Evolutionary conservation across 805 yeast genomes (phyloP).

Genomic region (Scheffersomyces coipomensis): DNA sequence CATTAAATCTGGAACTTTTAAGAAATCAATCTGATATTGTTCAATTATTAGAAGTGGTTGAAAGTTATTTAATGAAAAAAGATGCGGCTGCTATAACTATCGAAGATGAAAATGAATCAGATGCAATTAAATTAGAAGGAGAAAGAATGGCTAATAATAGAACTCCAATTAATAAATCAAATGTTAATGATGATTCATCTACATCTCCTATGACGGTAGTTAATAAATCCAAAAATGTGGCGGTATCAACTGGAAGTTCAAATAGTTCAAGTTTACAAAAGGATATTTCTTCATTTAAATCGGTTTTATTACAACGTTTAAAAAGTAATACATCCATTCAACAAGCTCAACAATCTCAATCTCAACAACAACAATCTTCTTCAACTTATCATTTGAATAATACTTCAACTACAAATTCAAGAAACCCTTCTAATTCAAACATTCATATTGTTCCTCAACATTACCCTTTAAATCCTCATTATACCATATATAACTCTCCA

Average conservation of each 20-base stretch:
- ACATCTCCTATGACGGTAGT: not conserved
- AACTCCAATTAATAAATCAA: not conserved
- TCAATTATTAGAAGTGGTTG: slow-evolving; percentile 47
- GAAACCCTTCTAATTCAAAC: slow-evolving; percentile 12
- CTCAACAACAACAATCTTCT: not conserved
- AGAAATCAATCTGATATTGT: slow-evolving; percentile 54
- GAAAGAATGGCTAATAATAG: not conserved
- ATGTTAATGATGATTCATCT: not conserved
- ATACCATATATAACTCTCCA: slow-evolving; percentile 21
- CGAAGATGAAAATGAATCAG: slow-evolving; percentile 4
- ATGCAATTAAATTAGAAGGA: not conserved
- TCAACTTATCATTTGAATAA: slow-evolving; percentile 11
- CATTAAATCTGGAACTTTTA: slow-evolving; percentile 46
- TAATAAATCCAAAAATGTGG: no score
- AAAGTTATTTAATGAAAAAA: slow-evolving; percentile 14
- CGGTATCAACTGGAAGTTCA: no score
- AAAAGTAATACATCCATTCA: slow-evolving; percentile 6
- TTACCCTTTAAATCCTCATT: slow-evolving; percentile 35
- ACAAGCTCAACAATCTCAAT: slow-evolving; percentile 2
- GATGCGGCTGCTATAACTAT: slow-evolving; percentile 4
- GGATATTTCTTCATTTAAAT: slow-evolving; percentile 1
- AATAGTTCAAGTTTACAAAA: no score
- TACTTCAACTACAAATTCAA: slow-evolving; percentile 5
- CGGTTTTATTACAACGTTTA: not conserved
- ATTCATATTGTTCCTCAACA: slow-evolving; percentile 31